Conservation (phyloP, 768 basidiomycete species). For the Collybia nuda region DNA sequence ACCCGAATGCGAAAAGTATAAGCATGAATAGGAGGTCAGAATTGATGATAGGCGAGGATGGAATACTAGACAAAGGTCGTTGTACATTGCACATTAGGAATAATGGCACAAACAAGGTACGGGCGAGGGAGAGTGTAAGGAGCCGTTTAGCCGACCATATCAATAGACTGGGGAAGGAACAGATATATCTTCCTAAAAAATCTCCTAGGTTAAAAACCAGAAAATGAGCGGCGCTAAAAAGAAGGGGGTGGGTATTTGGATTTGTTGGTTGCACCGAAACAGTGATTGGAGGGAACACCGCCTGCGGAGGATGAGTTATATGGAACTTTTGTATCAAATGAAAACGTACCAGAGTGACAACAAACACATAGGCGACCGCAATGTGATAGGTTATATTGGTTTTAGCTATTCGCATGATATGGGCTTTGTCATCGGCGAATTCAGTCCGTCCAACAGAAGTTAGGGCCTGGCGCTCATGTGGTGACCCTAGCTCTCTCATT, state of each 20-base stretch:
- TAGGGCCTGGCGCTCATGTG: constrained; percentile 35
- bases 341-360: constrained; percentile 70
- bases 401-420: constrained; percentile 54
- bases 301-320: constrained; percentile 38
- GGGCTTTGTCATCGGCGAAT: constrained; percentile 33
- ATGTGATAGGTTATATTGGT: constrained; percentile 70
- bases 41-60: constrained; percentile 54
- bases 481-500: constrained; percentile 14
- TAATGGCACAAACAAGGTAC: constrained; percentile 82
- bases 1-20: constrained; percentile 71
- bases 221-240: constrained; percentile 81
- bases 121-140: constrained; percentile 59
- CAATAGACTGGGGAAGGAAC: constrained; percentile 61
- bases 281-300: constrained; percentile 87
- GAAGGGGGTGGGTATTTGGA: constrained; percentile 67
- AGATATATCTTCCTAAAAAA: constrained; percentile 66
- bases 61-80: constrained; percentile 32
- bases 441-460: constrained; percentile 27
- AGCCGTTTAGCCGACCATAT: constrained; percentile 71
- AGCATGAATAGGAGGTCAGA: constrained; percentile 78
- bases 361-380: constrained; percentile 73
- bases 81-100: constrained; percentile 90
- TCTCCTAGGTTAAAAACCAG: constrained; percentile 75
- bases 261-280: constrained; percentile 71
- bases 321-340: neutral